Evolutionary conservation across 768 basidiomycete species (phyloP).

Genomic region (Daedaleopsis nitida): DNA sequence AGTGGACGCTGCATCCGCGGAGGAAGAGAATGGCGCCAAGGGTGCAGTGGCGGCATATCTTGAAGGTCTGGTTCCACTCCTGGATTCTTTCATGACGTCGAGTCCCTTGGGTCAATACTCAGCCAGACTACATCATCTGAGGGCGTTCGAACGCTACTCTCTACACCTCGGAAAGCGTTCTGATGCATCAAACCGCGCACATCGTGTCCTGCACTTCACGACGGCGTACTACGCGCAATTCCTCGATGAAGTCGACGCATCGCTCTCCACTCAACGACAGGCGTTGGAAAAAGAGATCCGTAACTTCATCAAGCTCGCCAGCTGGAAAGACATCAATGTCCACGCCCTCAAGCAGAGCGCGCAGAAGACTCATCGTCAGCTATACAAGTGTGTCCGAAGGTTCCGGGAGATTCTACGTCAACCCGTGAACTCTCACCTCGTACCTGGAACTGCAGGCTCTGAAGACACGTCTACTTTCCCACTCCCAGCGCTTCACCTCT

Average conservation of each 20-base stretch:
- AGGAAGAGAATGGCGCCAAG: conserved; percentile 32
- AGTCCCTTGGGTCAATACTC: conserved; percentile 86
- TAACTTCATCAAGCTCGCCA: conserved; percentile 90
- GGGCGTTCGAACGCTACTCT: conserved; percentile 63
- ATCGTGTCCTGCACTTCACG: conserved; percentile 61
- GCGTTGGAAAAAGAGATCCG: conserved; percentile 78
- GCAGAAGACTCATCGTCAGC: conserved; percentile 83
- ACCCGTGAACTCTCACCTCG: conserved; percentile 43
- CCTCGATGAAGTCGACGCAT: conserved; percentile 43
- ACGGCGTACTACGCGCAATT: conserved; percentile 67
- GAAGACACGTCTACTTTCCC: background rate
- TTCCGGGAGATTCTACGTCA: conserved; percentile 89
- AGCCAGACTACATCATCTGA: conserved; percentile 65
- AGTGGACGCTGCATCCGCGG: conserved; percentile 47
- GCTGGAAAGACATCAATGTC: conserved; percentile 98
- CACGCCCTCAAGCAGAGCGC: conserved; percentile 92
- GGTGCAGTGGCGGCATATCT: conserved; percentile 54
- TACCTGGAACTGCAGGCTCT: background rate
- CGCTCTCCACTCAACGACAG: conserved; percentile 57
- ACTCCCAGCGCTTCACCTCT: background rate
- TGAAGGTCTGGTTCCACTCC: conserved; percentile 65
- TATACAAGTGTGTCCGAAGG: conserved; percentile 89
- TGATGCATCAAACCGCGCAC: conserved; percentile 39
- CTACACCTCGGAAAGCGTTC: conserved; percentile 30
- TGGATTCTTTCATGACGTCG: conserved; percentile 76